A percentile compares a stretch with the other conserved stretches of the same genome.
These are phyloP conservation scores for Cymbopogon flexuosus DNA, from an alignment of 202 grass and related monocot species.

Conservation along the genomic window DNA sequence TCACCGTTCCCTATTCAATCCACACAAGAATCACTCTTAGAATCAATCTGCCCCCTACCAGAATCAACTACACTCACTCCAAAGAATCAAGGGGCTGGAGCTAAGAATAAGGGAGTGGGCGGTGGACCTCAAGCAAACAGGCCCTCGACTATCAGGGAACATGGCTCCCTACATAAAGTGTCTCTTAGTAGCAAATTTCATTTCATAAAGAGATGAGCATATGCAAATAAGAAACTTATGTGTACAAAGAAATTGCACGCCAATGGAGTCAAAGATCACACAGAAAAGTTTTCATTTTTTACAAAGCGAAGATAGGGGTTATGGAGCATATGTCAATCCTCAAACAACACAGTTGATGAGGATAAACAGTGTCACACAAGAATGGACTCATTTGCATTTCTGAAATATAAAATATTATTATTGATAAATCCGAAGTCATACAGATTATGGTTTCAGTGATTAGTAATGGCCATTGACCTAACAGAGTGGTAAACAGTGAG, in stretches of 20 bases:
- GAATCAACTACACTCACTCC: background rate
- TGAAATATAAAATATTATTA: background rate
- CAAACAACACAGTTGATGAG: background rate
- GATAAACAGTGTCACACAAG: background rate
- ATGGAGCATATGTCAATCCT: background rate
- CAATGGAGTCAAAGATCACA: background rate
- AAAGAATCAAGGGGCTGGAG: background rate
- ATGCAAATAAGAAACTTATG: slow-evolving; percentile 11
- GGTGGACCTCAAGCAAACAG: background rate
- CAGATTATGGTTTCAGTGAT: background rate
- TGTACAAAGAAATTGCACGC: background rate
- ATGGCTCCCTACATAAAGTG: background rate
- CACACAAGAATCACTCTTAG: background rate
- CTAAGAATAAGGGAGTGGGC: background rate
- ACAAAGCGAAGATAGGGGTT: background rate
- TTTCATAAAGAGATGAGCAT: background rate
- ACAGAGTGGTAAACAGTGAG: background rate
- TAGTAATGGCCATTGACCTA: background rate
- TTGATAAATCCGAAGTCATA: background rate
- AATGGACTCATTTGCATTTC: background rate
- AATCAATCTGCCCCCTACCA: background rate
- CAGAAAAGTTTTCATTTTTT: background rate
- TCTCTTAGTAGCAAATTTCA: background rate
- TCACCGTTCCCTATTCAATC: background rate
- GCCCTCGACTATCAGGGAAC: background rate